Conservation (phyloP, 2,329 filamentous ascomycete species). For the Xylariaceae sp. region DNA sequence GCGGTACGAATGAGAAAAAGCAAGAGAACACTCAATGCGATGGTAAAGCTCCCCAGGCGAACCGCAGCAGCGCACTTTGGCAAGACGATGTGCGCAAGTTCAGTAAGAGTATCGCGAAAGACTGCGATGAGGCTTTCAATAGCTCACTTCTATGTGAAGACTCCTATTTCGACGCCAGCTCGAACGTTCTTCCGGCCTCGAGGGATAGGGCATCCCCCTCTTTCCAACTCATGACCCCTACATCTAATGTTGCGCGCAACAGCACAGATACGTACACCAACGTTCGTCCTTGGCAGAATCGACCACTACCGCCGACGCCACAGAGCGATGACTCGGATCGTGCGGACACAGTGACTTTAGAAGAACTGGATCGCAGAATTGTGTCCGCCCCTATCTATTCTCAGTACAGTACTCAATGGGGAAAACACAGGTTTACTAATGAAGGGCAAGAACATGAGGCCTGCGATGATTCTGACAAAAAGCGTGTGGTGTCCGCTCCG, state of each 20-base stretch:
- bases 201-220: slow-evolving; percentile 7
- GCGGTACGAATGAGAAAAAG: slow-evolving; percentile 10
- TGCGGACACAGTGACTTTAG: slow-evolving; percentile 16
- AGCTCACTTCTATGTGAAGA: slow-evolving; percentile 44
- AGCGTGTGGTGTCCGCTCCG: slow-evolving; percentile 45
- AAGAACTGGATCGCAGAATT: slow-evolving; percentile 40
- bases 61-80: slow-evolving; percentile 32
- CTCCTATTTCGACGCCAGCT: slow-evolving; percentile 13
- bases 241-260: slow-evolving; percentile 7
- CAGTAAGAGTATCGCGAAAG: slow-evolving; percentile 78
- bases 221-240: slow-evolving; percentile 15
- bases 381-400: slow-evolving; percentile 48
- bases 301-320: slow-evolving; percentile 48
- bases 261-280: slow-evolving; percentile 9
- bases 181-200: slow-evolving; percentile 13
- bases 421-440: slow-evolving; percentile 35
- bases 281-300: slow-evolving; percentile 38
- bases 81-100: slow-evolving; percentile 78
- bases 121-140: slow-evolving; percentile 90
- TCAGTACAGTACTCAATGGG: slow-evolving; percentile 35
- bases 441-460: slow-evolving; percentile 33
- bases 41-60: slow-evolving; percentile 22
- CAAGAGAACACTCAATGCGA: slow-evolving; percentile 23
- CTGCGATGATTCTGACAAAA: slow-evolving; percentile 26
- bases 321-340: slow-evolving; percentile 32